Evolutionary conservation across 2,329 filamentous ascomycete species (phyloP).

Genomic region (Huntiella bhutanensis): DNA sequence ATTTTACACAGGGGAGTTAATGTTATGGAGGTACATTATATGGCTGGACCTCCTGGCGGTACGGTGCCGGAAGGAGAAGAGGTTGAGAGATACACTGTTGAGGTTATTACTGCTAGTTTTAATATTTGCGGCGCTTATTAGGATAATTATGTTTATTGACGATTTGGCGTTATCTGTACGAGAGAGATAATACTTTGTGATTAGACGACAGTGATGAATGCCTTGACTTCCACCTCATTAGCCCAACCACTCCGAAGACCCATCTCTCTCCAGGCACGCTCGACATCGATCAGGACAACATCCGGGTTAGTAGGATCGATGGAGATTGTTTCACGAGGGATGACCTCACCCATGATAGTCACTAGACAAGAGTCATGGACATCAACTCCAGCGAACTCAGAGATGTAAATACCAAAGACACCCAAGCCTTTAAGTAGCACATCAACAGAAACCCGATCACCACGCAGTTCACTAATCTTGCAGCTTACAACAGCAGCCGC

Average conservation of each 20-base stretch:
- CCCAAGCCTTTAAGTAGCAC: constrained; percentile 66
- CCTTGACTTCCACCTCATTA: constrained; percentile 57
- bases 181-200: not conserved
- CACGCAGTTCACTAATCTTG: constrained; percentile 30
- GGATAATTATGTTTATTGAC: not conserved
- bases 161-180: constrained; percentile 1
- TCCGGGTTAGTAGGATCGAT: constrained; percentile 31
- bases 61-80: constrained; percentile 30
- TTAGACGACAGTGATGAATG: constrained; percentile 29
- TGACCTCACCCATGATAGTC: constrained; percentile 49
- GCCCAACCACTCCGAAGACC: constrained; percentile 53
- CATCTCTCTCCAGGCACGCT: constrained; percentile 59
- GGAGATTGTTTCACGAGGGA: constrained; percentile 48
- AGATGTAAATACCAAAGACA: constrained; percentile 60
- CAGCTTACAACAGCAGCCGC: constrained; percentile 53
- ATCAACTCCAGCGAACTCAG: constrained; percentile 39
- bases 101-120: constrained; percentile 58
- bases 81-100: constrained; percentile 47
- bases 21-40: constrained; percentile 57
- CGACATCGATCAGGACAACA: constrained; percentile 61
- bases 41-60: constrained; percentile 47
- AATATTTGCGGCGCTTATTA: constrained; percentile 23
- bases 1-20: constrained; percentile 56
- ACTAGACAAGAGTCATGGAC: constrained; percentile 52
- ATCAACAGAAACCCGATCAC: constrained; percentile 42